Conservation (phyloP, 257 asterid species). For the Solanum neorickii region DNA sequence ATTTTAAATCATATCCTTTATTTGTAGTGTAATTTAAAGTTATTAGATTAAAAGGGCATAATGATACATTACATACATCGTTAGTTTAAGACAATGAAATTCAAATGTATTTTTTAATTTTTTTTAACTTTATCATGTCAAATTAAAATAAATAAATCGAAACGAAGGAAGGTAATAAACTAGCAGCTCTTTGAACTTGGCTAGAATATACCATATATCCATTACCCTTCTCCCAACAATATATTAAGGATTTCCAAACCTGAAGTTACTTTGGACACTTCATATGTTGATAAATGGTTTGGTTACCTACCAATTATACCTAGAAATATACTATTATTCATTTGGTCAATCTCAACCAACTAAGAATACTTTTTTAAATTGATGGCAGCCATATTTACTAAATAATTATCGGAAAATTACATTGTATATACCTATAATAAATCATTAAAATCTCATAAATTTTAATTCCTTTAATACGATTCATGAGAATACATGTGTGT, state of each 20-base stretch:
- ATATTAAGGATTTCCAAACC: neutral
- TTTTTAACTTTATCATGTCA: too few relatives aligned
- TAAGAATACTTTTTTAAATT: neutral
- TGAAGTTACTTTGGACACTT: neutral
- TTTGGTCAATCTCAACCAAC: neutral
- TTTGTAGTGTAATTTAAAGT: neutral
- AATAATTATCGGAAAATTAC: neutral
- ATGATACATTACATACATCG: neutral
- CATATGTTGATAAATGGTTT: neutral
- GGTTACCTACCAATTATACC: neutral
- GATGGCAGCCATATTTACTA: neutral
- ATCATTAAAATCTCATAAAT: neutral
- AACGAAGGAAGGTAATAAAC: neutral
- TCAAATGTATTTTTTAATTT: fast-evolving
- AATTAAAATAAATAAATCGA: too few relatives aligned
- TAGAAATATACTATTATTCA: neutral
- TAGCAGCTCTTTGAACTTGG: neutral
- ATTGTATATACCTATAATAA: too few relatives aligned
- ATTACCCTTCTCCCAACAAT: neutral
- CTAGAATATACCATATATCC: neutral
- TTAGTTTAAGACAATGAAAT: neutral
- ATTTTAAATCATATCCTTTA: neutral
- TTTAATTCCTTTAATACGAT: neutral
- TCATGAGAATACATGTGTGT: neutral
- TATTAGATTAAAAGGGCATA: neutral